These are phyloP conservation scores for Phaffia rhodozyma DNA, from an alignment of 1,284 basidiomycete species.

Conservation along the genomic window DNA sequence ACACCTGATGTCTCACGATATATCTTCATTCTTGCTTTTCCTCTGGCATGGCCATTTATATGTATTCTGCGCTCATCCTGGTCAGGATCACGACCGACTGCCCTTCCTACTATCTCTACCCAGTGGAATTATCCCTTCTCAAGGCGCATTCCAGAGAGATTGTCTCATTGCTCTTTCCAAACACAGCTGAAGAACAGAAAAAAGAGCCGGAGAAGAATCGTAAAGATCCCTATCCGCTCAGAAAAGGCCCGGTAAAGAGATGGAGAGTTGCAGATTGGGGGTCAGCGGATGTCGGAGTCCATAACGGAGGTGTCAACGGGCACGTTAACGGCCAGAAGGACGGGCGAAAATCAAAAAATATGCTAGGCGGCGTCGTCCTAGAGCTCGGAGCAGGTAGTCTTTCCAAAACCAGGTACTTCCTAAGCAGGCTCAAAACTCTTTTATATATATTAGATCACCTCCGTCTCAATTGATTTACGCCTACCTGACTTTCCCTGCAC, in stretches of 20 bases:
- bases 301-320: conserved; percentile 50
- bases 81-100: conserved; percentile 58
- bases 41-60: too few species aligned
- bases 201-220: conserved; percentile 15
- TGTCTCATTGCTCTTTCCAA: conserved; percentile 27
- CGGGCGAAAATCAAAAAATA: conserved; percentile 4
- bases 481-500: conserved; percentile 11
- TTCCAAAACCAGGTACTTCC: conserved; percentile 3
- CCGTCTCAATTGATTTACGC: conserved; percentile 2
- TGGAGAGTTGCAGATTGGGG: conserved; percentile 40
- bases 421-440: not conserved
- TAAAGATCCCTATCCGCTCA: conserved; percentile 35
- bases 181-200: conserved; percentile 8
- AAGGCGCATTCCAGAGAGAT: conserved; percentile 40
- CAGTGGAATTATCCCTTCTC: conserved; percentile 41
- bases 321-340: conserved; percentile 23
- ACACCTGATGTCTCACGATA: not conserved
- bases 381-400: conserved; percentile 83
- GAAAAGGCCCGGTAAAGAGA: conserved; percentile 20
- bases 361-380: conserved; percentile 47
- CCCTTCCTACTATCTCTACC: conserved; percentile 80
- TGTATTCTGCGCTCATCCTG: not conserved
- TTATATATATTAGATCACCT: not conserved
- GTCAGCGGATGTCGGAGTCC: conserved; percentile 52
- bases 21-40: not conserved